Evolutionary conservation across 1,139 yeast genomes (phyloP).

Genomic region (Magnusiomyces suaveolens): DNA sequence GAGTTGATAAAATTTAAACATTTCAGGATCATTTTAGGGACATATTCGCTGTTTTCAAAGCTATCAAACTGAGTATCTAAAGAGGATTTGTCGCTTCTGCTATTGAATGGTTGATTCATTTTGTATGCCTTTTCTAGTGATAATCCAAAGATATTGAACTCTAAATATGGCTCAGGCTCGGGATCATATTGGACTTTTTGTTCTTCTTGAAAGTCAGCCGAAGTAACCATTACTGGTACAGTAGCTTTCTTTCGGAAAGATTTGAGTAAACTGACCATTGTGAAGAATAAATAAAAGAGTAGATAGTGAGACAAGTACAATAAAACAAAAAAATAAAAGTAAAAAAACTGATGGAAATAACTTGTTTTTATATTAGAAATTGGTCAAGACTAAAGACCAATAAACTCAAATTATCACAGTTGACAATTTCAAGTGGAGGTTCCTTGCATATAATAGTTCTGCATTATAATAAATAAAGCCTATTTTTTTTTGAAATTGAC

Average conservation of each 20-base stretch:
- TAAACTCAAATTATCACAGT: too few species aligned
- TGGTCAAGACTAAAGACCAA: too few species aligned
- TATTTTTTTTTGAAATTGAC: background rate
- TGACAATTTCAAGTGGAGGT: too few species aligned
- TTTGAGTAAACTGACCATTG: background rate
- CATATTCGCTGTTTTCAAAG: slow-evolving; percentile 17
- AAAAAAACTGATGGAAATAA: background rate
- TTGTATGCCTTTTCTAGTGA: slow-evolving; percentile 23
- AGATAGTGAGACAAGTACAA: background rate
- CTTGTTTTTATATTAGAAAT: background rate
- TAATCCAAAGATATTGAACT: slow-evolving; percentile 24
- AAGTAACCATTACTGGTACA: background rate
- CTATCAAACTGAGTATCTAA: slow-evolving; percentile 14
- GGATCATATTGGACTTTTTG: background rate
- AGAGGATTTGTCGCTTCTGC: slow-evolving; percentile 3
- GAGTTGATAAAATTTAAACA: slow-evolving; percentile 20
- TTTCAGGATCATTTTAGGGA: slow-evolving; percentile 23
- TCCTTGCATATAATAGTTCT: background rate
- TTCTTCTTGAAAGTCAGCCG: background rate
- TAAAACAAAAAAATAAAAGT: too few species aligned
- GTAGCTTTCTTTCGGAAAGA: background rate
- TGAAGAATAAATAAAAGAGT: background rate
- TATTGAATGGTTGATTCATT: slow-evolving; percentile 9
- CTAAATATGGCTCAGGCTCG: background rate
- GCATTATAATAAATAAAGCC: background rate